Percentiles rank a stretch among this genome's conserved stretches.
phyloP scores from a whole-genome alignment of 1,284 basidiomycete species.

The Moniliophthora roreri region DNA sequence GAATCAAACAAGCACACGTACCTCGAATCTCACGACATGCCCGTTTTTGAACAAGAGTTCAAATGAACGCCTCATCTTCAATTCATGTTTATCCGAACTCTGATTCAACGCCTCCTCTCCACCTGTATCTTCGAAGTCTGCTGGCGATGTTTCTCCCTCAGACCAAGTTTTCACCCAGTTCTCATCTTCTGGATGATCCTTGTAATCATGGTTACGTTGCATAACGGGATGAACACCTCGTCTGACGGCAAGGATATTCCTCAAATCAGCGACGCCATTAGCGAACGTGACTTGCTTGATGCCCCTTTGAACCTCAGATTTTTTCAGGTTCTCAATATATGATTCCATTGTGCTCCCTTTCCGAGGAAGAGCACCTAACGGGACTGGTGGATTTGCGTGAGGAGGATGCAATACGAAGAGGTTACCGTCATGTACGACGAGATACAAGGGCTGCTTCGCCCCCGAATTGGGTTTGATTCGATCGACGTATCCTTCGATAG shows the following conservation, averaged over 20 bases:
- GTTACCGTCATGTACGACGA: constrained; percentile 72
- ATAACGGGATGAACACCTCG: constrained; percentile 55
- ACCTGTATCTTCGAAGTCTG: constrained; percentile 63
- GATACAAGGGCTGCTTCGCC: constrained; percentile 62
- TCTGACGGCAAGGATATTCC: constrained; percentile 62
- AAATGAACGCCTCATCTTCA: constrained; percentile 71
- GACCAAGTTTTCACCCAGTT: constrained; percentile 39
- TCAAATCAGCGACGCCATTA: constrained; percentile 67
- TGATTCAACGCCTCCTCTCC: constrained; percentile 59
- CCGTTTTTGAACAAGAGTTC: constrained; percentile 75
- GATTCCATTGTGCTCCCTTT: constrained; percentile 24
- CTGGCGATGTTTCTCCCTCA: constrained; percentile 32
- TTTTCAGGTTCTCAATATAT: constrained; percentile 39
- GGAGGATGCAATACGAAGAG: constrained; percentile 60
- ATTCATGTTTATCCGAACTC: constrained; percentile 40
- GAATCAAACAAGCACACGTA: constrained; percentile 26
- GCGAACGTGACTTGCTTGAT: constrained; percentile 66
- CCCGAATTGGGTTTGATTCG: constrained; percentile 67
- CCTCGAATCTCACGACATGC: constrained; percentile 74
- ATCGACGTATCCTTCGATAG: constrained; percentile 79
- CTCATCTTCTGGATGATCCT: constrained; percentile 35
- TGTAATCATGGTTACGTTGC: constrained; percentile 32
- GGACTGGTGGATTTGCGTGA: constrained; percentile 66
- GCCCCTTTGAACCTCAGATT: constrained; percentile 61
- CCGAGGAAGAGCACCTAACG: constrained; percentile 50